Evolutionary conservation across 345 rosid species (phyloP).

Genomic region (Populus pruinosa): DNA sequence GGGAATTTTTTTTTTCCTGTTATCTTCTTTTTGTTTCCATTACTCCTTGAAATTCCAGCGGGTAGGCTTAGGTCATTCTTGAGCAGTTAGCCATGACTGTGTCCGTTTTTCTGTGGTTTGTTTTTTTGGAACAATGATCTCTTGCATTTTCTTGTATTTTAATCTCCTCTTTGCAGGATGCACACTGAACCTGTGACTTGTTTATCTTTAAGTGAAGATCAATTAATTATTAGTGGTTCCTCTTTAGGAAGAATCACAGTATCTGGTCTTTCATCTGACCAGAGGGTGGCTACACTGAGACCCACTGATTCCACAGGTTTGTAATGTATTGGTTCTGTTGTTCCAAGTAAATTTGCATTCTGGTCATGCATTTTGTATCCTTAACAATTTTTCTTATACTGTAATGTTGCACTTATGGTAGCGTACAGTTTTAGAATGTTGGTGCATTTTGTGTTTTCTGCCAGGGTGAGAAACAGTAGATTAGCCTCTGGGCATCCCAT

Average conservation of each 20-base stretch:
- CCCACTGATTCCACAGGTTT: conserved; percentile 59
- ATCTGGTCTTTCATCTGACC: conserved; percentile 59
- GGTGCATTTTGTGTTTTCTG: background rate
- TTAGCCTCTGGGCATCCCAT: background rate
- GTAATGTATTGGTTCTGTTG: background rate
- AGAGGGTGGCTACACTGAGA: conserved; percentile 59
- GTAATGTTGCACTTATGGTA: background rate
- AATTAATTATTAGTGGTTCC: conserved; percentile 65
- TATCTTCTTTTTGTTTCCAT: background rate
- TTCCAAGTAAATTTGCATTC: background rate
- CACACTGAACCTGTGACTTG: conserved; percentile 67
- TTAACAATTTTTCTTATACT: background rate
- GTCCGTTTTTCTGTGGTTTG: background rate
- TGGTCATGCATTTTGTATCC: background rate
- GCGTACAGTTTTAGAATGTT: background rate
- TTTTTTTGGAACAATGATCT: background rate
- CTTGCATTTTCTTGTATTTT: background rate
- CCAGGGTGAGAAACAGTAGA: background rate
- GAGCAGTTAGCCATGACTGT: too few relatives aligned
- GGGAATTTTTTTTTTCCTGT: background rate
- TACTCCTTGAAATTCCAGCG: background rate
- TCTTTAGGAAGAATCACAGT: conserved; percentile 68
- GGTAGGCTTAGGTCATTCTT: background rate
- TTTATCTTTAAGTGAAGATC: conserved; percentile 65
- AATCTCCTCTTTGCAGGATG: conserved; percentile 48